Conservation (phyloP, 177 flowering plant species). For the Vitis hybrid region DNA sequence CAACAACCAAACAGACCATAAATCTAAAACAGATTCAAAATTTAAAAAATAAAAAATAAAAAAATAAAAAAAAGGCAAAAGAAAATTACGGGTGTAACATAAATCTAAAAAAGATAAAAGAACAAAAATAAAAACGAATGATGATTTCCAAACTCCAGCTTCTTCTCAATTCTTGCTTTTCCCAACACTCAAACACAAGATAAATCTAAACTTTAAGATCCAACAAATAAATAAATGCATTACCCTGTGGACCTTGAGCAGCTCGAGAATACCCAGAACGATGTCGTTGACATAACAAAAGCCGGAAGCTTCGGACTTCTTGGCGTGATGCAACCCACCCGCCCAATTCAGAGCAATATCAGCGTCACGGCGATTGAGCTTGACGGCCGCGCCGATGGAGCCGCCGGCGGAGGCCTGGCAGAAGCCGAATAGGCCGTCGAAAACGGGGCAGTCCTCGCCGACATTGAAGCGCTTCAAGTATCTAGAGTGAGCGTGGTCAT, state of each 20-base stretch:
- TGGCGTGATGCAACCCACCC: constrained; percentile 83
- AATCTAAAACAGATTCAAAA: too few relatives aligned
- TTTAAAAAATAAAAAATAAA: too few relatives aligned
- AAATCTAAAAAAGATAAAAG: too few relatives aligned
- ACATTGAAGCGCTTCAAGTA: constrained; percentile 72
- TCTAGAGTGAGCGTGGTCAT: constrained; percentile 35
- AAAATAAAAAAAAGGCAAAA: too few relatives aligned
- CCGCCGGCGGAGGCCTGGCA: constrained; percentile 85
- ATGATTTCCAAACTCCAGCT: too few relatives aligned
- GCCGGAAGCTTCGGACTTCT: constrained; percentile 86
- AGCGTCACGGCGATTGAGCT: constrained; percentile 59
- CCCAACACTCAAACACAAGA: background rate
- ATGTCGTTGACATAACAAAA: constrained; percentile 90
- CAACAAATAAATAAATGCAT: background rate
- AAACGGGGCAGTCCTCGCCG: constrained; percentile 90
- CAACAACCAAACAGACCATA: too few relatives aligned
- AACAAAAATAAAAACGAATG: too few relatives aligned
- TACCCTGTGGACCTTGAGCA: constrained; percentile 76
- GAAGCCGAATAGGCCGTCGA: constrained; percentile 68
- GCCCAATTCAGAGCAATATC: constrained; percentile 93
- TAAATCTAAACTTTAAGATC: background rate
- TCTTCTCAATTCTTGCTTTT: background rate
- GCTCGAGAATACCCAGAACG: constrained; percentile 79
- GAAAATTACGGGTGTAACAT: too few relatives aligned
- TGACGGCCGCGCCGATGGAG: constrained; percentile 74